Base-by-base conservation (phyloP, 345 rosid species). In the Euphorbia pulcherrima region DNA sequence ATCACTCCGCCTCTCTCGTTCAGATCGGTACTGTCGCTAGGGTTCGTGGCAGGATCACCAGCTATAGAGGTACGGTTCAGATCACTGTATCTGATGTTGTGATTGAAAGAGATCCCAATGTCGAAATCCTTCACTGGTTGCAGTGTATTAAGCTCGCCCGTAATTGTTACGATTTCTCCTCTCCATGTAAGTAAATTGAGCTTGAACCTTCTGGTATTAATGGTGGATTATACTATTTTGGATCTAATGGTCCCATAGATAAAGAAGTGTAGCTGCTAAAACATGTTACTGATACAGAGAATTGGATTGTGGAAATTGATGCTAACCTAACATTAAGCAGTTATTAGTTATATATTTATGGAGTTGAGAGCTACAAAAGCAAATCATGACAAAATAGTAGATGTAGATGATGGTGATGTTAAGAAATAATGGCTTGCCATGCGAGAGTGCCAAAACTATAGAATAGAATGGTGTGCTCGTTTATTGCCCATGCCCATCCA, bases 91-190 rank as follows among this genome's bases (percentile, higher is more conserved):
- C 85, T 5, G 88, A 81, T 65, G 84, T 82, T 57, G 86, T 80
- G 37, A 60, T 74, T 7, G 96, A 90, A 87, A 84, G 84, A 67
- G 96, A 93, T 67, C 97, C 96, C 0, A 90, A 90, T 67, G 78
- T 74, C n/a, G 91, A 93, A 82, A 79, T 86, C 54, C 74, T 93
- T 72, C 92, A 90, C 63, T 90, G 87, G 88, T 59, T 90, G 81
- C 86, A 88, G 40, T 90, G 96, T 69, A 5, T 89, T 40, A 83
- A 68, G 50, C 72, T 87, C 48, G 80, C 83, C 2, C 62, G 72
- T 21, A 29, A 41, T 13, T 53, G 68, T 27, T 60, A 60, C 28
- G 53, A 60, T 67, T 67, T 52, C 10, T 18, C 39, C 8, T 8
- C 55, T 64, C 40, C 14, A 27, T 47, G 55, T 64, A 11, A 47